Base-by-base conservation (phyloP, 2,329 filamentous ascomycete species). In the Cadophora malorum region DNA sequence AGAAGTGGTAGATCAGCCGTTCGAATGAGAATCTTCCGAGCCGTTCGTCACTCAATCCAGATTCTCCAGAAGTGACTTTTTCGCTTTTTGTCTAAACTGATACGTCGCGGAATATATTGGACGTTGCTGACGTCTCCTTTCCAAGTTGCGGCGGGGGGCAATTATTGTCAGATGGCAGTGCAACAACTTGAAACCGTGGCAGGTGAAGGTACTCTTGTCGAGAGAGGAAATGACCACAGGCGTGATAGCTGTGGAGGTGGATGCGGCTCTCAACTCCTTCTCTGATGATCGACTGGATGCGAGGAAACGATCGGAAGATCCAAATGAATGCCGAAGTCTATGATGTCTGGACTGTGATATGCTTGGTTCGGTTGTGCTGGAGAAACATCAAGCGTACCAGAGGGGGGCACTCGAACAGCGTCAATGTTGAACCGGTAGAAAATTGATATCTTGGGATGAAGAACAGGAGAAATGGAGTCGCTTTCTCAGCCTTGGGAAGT, bases 351-450 rank as follows among this genome's bases (percentile, higher is more conserved):
- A 31, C 16, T 35, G 21, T 61, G 25, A 49, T 67, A 61, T 67
- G 49, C 38, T 23, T 58, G 47, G 49, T 33, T 8, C 12, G 23
- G 21, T 62, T 9, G 23, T 47, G 31, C n/a, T 50, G 28, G 45
- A 67, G 71, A 69, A 67, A 69, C 61, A 53, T 53, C 55, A 21
- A 28, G 8, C 52, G 64, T 68, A 60, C 56, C 53, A 69, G 60
- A 35, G 25, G 33, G 33, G 21, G 21, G 16, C 49, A 33, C 25
- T 60, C 35, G 38, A 60, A 47, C 47, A 62, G 16, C 19, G 64
- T 68, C 58, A 67, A 55, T 45, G 49, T 70, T 65, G 61, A 70
- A 73, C 69, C 65, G 69, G 69, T 70, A 74, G 65, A 63, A 70
- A 70, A 71, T 63, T 21, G 56, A 63, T 65, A 63, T 47, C 41